Evolutionary conservation across 495 filamentous ascomycete species (phyloP), one percentile per base, ranked within the genome.

Genomic region (Penicillium cosmopolitanum): DNA sequence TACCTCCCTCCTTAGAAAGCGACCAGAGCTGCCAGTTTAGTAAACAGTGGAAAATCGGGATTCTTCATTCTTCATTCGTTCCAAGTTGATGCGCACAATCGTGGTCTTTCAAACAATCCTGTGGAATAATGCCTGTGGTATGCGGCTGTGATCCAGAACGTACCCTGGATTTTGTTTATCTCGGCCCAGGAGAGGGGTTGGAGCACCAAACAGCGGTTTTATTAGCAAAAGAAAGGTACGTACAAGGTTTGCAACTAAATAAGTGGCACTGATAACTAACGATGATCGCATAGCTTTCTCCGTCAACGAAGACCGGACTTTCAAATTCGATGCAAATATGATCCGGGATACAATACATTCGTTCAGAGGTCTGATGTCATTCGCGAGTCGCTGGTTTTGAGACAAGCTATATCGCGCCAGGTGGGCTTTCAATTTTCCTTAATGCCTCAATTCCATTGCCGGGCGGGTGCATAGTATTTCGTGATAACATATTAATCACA

Each of bases 101-200:
- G 36, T 4, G 15, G 15, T 12, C 9, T 38, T 13, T 13, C 36
- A 38, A 4, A 38, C 11, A n/a, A 4, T 1, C 36, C 15, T 38
- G 36, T n/a, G 36, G 2, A 4, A n/a, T n/a, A 5, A 38, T 38
- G 36, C 36, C 36, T 38, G 15, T n/a, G 12, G 36, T 18, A n/a
- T 48, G 46, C 12, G 46, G 46, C 19, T 48, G 46, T 48, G 46
- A 48, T 19, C 46, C 12, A 28, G 21, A 48, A 2, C 46, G 46
- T 19, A 48, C 21, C 46, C 11, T 23, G 10, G 21, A 48, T 5
- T 28, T 7, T 28, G 18, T 23, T 6, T 48, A 48, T 48, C 46
- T 48, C 2, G 46, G 46, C 10, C 46, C 46, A 48, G 46, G 23
- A 12, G 46, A 48, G 23, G 46, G 46, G 2, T 9, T 28, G 15